Evolutionary conservation across 805 yeast genomes (phyloP).

Genomic region (Tetrapisispora namnaoensis): DNA sequence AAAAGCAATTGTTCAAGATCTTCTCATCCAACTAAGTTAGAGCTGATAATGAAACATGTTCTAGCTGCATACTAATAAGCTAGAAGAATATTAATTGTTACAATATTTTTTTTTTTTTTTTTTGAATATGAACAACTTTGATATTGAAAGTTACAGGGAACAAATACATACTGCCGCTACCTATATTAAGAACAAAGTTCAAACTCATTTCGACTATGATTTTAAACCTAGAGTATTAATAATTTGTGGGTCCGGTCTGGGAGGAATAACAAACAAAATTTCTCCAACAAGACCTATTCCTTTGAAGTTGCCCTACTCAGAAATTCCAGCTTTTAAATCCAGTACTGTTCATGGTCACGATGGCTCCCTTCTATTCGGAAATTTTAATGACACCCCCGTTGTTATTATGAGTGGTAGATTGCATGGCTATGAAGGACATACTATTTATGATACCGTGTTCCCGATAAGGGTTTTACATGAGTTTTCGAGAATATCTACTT

Average conservation of each 20-base stretch:
- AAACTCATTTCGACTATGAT: neutral
- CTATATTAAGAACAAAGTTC: conserved; percentile 1
- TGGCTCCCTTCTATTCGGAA: conserved; percentile 74
- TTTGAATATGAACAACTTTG: conserved; percentile 1
- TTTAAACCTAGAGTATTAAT: conserved; percentile 43
- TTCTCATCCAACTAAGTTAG: too few relatives aligned
- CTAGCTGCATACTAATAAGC: too few relatives aligned
- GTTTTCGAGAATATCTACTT: conserved; percentile 21
- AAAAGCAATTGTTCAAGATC: too few relatives aligned
- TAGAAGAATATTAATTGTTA: too few relatives aligned
- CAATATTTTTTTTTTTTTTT: too few relatives aligned
- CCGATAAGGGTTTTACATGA: conserved; percentile 69
- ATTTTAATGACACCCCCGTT: conserved; percentile 64
- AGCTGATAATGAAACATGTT: too few relatives aligned
- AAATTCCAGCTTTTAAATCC: conserved; percentile 69
- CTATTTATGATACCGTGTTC: conserved; percentile 71
- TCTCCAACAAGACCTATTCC: conserved; percentile 26
- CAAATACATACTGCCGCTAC: conserved; percentile 3
- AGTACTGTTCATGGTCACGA: conserved; percentile 90
- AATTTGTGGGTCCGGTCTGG: conserved; percentile 92
- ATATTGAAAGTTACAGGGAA: conserved; percentile 5
- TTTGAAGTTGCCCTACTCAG: conserved; percentile 47
- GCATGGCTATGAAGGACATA: conserved; percentile 87
- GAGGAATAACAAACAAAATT: conserved; percentile 60
- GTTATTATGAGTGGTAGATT: conserved; percentile 90